Evolutionary conservation across 148 eudicot genomes (phyloP).

Genomic region (Rhododendron vialii): DNA sequence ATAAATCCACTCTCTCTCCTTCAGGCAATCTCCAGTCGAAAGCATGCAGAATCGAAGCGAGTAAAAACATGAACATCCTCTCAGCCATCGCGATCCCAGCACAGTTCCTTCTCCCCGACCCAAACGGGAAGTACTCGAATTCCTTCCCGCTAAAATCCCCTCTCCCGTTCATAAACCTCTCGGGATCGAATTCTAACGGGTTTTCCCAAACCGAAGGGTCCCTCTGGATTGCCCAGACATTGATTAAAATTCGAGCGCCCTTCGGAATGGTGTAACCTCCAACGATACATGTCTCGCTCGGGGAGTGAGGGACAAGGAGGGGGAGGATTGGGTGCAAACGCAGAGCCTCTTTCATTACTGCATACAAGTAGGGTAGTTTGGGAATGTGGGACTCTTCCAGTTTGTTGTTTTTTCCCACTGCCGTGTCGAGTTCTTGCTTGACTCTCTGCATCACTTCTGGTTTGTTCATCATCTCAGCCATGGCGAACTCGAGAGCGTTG

Average conservation of each 20-base stretch:
- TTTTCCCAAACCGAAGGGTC: constrained; percentile 54
- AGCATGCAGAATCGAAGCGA: constrained; percentile 57
- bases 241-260: constrained; percentile 40
- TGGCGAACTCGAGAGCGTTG: constrained; percentile 45
- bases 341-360: constrained; percentile 47
- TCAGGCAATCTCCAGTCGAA: constrained; percentile 58
- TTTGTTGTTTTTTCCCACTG: constrained; percentile 34
- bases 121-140: constrained; percentile 54
- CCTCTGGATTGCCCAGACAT: constrained; percentile 55
- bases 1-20: constrained; percentile 42
- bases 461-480: constrained; percentile 58
- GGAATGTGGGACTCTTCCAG: constrained; percentile 62
- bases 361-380: constrained; percentile 43
- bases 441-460: constrained; percentile 42
- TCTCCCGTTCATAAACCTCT: constrained; percentile 48
- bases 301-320: constrained; percentile 42
- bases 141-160: constrained; percentile 47
- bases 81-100: constrained; percentile 54
- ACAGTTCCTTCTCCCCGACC: constrained; percentile 70
- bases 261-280: constrained; percentile 55
- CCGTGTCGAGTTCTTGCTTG: constrained; percentile 46
- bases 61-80: constrained; percentile 40
- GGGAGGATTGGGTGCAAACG: constrained; percentile 49
- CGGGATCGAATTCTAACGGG: constrained; percentile 54
- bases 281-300: constrained; percentile 30